phyloP scores from a whole-genome alignment of 2,329 filamentous ascomycete species.

The Orbilia blumenaviensis region DNA sequence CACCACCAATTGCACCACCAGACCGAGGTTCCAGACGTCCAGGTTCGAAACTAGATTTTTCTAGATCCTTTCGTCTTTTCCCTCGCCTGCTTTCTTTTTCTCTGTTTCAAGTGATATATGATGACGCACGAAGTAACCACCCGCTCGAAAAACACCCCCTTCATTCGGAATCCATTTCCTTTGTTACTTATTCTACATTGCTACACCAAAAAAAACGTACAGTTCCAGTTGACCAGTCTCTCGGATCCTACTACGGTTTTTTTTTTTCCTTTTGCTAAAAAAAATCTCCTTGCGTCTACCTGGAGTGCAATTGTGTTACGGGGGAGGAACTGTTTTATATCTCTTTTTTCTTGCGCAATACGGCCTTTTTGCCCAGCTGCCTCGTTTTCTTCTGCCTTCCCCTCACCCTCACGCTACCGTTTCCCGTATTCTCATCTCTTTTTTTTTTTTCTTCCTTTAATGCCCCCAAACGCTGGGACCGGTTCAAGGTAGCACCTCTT shows the following conservation, averaged over 20 bases:
- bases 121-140: slow-evolving; percentile 11
- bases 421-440: not conserved
- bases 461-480: slow-evolving; percentile 34
- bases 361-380: slow-evolving; percentile 34
- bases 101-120: slow-evolving; percentile 34
- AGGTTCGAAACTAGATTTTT: slow-evolving; percentile 12
- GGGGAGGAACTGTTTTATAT: slow-evolving; percentile 32
- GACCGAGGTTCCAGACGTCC: slow-evolving; percentile 48
- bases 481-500: slow-evolving; percentile 32
- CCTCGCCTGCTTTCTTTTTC: not conserved
- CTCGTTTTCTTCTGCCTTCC: not conserved
- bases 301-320: slow-evolving; percentile 37
- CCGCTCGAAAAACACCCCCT: no score
- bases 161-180: slow-evolving; percentile 46
- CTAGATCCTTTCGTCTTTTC: not conserved
- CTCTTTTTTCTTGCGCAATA: slow-evolving; percentile 34
- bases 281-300: slow-evolving; percentile 26
- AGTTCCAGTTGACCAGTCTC: slow-evolving; percentile 4
- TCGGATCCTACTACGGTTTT: slow-evolving; percentile 4
- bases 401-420: slow-evolving; percentile 24
- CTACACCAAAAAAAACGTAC: not conserved
- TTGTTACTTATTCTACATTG: slow-evolving; percentile 18
- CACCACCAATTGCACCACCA: slow-evolving; percentile 40
- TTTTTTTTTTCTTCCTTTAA: slow-evolving; percentile 29
- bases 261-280: slow-evolving; percentile 7